These are phyloP conservation scores for Hypoxylon fuscum DNA, from an alignment of 495 filamentous ascomycete species.

Conservation along the genomic window DNA sequence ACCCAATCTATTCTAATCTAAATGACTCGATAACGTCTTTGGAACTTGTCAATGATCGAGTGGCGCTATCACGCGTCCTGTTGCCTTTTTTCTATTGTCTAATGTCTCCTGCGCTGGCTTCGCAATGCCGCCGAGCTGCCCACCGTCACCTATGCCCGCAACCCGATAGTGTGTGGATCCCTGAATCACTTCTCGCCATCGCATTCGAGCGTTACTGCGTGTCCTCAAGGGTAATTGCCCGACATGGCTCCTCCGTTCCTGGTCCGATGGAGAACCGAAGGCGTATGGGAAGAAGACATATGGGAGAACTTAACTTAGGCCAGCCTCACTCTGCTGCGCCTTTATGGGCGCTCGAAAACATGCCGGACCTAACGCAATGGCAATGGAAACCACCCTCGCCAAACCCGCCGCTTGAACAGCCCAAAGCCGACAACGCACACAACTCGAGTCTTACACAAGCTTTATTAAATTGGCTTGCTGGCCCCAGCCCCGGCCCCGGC, in stretches of 20 bases:
- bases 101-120: constrained; percentile 49
- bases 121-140: constrained; percentile 53
- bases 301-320: constrained; percentile 53
- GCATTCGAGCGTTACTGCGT: constrained; percentile 53
- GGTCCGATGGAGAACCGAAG: constrained; percentile 63
- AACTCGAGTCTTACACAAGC: neutral
- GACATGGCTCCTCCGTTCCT: constrained; percentile 45
- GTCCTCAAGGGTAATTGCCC: constrained; percentile 32
- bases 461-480: constrained; percentile 6
- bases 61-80: constrained; percentile 2
- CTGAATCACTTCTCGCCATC: constrained; percentile 50
- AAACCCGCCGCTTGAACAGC: constrained; percentile 3
- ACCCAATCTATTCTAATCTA: too few species aligned
- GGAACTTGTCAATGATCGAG: constrained; percentile 11
- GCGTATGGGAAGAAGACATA: constrained; percentile 60
- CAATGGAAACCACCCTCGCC: constrained; percentile 56
- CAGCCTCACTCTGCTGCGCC: constrained; percentile 47
- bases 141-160: constrained; percentile 45
- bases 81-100: too few species aligned
- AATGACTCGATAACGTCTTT: too few species aligned
- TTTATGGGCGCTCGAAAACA: constrained; percentile 50
- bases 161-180: constrained; percentile 54
- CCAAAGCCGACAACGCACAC: neutral
- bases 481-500: too few species aligned
- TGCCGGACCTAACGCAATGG: constrained; percentile 56